Conservation (phyloP, 1,284 basidiomycete genomes). For the Macrocystidia cucumis region DNA sequence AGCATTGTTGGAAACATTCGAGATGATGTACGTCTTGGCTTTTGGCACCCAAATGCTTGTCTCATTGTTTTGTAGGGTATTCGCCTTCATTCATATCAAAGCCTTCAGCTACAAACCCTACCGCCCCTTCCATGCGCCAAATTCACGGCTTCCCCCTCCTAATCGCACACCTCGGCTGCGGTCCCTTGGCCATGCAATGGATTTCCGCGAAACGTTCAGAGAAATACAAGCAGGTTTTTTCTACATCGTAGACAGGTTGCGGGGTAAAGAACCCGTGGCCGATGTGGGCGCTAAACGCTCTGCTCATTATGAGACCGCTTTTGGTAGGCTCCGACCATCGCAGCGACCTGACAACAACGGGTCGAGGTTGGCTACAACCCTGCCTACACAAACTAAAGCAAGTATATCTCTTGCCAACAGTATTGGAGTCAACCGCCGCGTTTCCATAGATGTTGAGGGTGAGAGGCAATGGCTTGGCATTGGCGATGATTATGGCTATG, state of each 20-base stretch:
- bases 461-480: constrained; percentile 46
- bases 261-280: constrained; percentile 36
- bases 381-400: constrained; percentile 9
- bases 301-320: constrained; percentile 40
- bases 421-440: constrained; percentile 27
- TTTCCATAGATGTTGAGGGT: constrained; percentile 30
- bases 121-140: constrained; percentile 20
- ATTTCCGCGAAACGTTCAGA: constrained; percentile 58
- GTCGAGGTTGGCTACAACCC: constrained; percentile 10
- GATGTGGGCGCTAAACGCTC: constrained; percentile 42
- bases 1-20: constrained; percentile 64
- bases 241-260: constrained; percentile 44
- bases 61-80: constrained; percentile 31
- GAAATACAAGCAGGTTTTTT: constrained; percentile 49
- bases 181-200: constrained; percentile 55
- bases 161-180: constrained; percentile 40
- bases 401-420: constrained; percentile 16
- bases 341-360: constrained; percentile 7
- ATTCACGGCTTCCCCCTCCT: constrained; percentile 20
- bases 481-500: constrained; percentile 38
- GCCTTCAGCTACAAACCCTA: constrained; percentile 73
- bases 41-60: constrained; percentile 1
- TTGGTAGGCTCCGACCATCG: constrained; percentile 30
- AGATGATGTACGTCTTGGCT: constrained; percentile 56
- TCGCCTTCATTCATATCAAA: constrained; percentile 66